These are phyloP conservation scores for Penicillium nucicola DNA, from an alignment of 495 filamentous ascomycete genomes.

Conservation along the genomic window DNA sequence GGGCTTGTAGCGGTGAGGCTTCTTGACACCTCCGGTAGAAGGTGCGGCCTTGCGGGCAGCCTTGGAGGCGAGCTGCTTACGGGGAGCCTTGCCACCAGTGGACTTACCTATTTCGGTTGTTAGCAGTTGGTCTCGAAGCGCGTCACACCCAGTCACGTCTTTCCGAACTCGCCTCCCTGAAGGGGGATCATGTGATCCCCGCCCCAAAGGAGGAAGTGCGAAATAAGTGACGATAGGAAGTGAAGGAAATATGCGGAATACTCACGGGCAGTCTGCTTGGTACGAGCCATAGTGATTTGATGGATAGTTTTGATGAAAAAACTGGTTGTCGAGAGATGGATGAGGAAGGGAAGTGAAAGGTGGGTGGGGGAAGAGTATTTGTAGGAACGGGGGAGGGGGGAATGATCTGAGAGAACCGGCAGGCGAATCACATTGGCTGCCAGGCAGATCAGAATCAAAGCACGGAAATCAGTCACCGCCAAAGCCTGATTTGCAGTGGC, in stretches of 20 bases:
- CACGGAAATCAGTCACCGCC: slow-evolving; percentile 37
- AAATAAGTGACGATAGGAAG: neutral
- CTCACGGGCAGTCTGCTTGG: slow-evolving; percentile 99
- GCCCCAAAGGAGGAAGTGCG: slow-evolving; percentile 13
- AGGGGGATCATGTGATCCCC: neutral
- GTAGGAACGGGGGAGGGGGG: slow-evolving; percentile 37
- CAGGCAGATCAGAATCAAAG: slow-evolving; percentile 32
- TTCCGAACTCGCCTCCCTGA: neutral
- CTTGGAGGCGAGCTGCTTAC: slow-evolving; percentile 95
- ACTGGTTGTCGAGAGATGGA: slow-evolving; percentile 39
- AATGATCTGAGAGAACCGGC: slow-evolving; percentile 38
- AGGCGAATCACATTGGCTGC: slow-evolving; percentile 18
- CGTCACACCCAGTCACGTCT: slow-evolving; percentile 14
- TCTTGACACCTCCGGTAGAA: slow-evolving; percentile 94
- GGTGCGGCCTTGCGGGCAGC: slow-evolving; percentile 75
- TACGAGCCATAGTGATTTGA: slow-evolving; percentile 82
- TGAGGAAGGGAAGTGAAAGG: slow-evolving; percentile 48
- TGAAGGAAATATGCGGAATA: slow-evolving; percentile 16
- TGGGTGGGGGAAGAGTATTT: slow-evolving; percentile 51
- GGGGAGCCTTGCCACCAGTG: slow-evolving; percentile 98
- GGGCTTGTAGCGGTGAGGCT: slow-evolving; percentile 99
- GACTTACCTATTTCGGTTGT: slow-evolving; percentile 70
- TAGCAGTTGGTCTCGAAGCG: slow-evolving; percentile 24
- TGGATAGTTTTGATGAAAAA: slow-evolving; percentile 45
- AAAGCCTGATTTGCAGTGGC: slow-evolving; percentile 22